Evolutionary conservation across 148 eudicot genomes (phyloP).

Genomic region (Rhododendron vialii): DNA sequence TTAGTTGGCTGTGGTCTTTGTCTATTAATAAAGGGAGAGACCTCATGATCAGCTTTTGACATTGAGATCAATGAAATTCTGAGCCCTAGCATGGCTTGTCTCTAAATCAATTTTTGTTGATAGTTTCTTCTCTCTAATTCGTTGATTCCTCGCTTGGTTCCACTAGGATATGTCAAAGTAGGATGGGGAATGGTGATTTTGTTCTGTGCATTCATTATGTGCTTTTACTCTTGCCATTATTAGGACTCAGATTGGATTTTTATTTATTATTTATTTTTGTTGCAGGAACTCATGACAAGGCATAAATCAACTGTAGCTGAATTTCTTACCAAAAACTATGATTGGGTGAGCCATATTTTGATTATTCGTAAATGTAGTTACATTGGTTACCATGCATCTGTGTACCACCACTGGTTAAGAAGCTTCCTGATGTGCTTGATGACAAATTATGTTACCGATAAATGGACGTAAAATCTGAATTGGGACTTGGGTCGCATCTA

Average conservation of each 20-base stretch:
- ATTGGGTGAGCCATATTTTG: conserved; percentile 56
- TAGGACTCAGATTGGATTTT: not conserved
- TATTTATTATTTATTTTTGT: not conserved
- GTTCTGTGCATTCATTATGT: not conserved
- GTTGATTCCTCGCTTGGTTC: not conserved
- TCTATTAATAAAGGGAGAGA: not conserved
- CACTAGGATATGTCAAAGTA: not conserved
- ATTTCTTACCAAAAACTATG: conserved; percentile 81
- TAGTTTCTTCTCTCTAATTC: not conserved
- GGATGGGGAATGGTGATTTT: not conserved
- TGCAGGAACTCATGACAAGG: conserved; percentile 96
- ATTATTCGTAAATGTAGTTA: not conserved
- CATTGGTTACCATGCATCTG: not conserved
- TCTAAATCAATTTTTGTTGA: not conserved
- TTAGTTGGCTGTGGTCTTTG: not conserved
- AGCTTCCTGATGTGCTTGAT: not conserved
- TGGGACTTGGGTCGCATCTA: not conserved
- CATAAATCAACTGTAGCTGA: conserved; percentile 98
- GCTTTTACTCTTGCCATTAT: not conserved
- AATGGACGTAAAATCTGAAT: not conserved
- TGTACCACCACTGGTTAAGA: not conserved
- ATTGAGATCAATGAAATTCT: not conserved
- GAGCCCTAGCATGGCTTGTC: not conserved
- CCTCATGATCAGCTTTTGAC: not conserved
- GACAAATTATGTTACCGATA: not conserved